These are phyloP conservation scores for Xerocomus spinulosus DNA, from an alignment of 768 basidiomycete species.

Conservation along the genomic window DNA sequence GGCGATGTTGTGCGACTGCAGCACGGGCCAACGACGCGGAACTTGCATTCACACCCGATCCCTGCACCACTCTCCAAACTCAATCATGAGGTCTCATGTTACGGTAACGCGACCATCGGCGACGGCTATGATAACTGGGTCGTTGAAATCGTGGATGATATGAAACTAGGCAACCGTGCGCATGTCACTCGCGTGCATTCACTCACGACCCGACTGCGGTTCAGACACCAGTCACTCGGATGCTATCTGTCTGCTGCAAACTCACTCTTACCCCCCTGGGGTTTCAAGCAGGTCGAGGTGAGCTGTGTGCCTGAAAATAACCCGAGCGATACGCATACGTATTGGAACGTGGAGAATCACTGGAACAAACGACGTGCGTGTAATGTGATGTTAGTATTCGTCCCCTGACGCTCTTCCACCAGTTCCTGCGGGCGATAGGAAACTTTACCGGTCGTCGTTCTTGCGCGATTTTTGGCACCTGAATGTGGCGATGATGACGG, in stretches of 20 bases:
- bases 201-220: slow-evolving; percentile 83
- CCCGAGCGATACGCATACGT: slow-evolving; percentile 75
- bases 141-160: slow-evolving; percentile 92
- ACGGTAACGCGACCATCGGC: slow-evolving; percentile 86
- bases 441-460: slow-evolving; percentile 88
- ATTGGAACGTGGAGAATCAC: slow-evolving; percentile 98
- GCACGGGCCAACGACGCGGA: slow-evolving; percentile 80
- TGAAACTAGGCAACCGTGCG: slow-evolving; percentile 54
- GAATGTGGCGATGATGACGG: slow-evolving; percentile 99
- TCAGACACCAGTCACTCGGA: slow-evolving; percentile 69
- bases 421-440: slow-evolving; percentile 83
- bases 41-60: slow-evolving; percentile 88
- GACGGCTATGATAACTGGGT: slow-evolving; percentile 89
- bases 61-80: slow-evolving; percentile 86
- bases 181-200: slow-evolving; percentile 74
- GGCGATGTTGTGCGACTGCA: slow-evolving; percentile 77
- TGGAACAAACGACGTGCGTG: slow-evolving; percentile 90
- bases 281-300: slow-evolving; percentile 98
- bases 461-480: slow-evolving; percentile 97
- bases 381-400: not conserved
- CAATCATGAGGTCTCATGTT: slow-evolving; percentile 89
- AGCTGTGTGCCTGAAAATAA: slow-evolving; percentile 88
- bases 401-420: slow-evolving; percentile 1
- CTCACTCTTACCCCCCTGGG: slow-evolving; percentile 91
- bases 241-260: slow-evolving; percentile 92